A percentile compares a stretch with the other conserved stretches of the same genome.
These are phyloP conservation scores for Endotrypanum monterogeii DNA, from an alignment of 208 protist genomes.

Conservation along the genomic window DNA sequence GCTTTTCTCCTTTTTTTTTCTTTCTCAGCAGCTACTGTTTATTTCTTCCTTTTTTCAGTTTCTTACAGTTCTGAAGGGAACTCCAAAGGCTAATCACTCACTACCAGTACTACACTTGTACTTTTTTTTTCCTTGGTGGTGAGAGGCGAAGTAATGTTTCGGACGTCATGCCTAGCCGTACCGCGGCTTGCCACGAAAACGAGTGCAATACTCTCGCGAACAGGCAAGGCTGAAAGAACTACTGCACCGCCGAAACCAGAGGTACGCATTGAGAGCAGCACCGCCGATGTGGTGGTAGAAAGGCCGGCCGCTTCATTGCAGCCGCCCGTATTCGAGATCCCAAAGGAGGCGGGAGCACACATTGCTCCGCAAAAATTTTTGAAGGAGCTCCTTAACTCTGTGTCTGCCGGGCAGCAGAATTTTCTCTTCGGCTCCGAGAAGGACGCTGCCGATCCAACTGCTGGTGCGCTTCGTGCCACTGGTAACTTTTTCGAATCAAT, in stretches of 20 bases:
- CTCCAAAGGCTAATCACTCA: not conserved
- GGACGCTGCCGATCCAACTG: slow-evolving; percentile 14
- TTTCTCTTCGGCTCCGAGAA: slow-evolving; percentile 28
- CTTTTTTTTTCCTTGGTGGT: not conserved
- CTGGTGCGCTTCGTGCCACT: slow-evolving; percentile 19
- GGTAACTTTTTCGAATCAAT: slow-evolving; percentile 45
- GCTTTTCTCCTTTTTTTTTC: not conserved
- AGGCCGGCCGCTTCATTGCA: not conserved
- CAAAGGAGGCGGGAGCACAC: slow-evolving; percentile 9
- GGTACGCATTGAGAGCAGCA: not conserved
- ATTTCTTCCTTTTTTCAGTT: slow-evolving; percentile 1
- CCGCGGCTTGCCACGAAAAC: slow-evolving; percentile 14
- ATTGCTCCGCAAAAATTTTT: slow-evolving; percentile 23
- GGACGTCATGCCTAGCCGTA: not conserved
- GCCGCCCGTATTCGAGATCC: not conserved
- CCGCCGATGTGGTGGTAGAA: not conserved
- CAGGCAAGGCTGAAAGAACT: not conserved
- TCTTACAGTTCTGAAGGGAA: not conserved
- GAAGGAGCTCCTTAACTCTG: slow-evolving; percentile 27
- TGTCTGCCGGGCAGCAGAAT: slow-evolving; percentile 24
- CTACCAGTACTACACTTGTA: not conserved
- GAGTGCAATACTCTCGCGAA: slow-evolving; percentile 3
- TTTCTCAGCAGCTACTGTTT: not conserved
- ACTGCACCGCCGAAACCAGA: not conserved
- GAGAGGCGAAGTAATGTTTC: slow-evolving; percentile 14